Base-by-base conservation (phyloP, 805 yeast genomes). In the Metschnikowia dekortorum region DNA sequence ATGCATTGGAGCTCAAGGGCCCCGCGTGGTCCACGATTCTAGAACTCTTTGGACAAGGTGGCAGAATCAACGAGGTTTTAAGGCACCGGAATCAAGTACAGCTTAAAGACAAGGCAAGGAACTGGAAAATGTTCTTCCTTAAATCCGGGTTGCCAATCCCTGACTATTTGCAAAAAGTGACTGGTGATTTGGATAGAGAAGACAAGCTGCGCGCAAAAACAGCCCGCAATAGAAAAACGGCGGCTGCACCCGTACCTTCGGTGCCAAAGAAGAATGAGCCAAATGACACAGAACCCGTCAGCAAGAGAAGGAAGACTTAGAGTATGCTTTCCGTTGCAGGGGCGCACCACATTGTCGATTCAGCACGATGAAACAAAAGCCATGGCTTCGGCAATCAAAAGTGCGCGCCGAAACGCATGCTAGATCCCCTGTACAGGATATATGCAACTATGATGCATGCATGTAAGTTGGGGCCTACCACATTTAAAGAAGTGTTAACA, bases 1-100 rank as follows among this genome's bases (percentile, higher is more conserved):
- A 82, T 48, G 98, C 97, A 0, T 73, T 94, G 51, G 86, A 87
- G 55, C 73, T 82, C 22, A 82, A 85, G 56, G 99, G 99, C 1
- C 96, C 98, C 0, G 89, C 86, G 57, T 94, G 99, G 99, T 77
- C 96, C 1, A 87, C 87, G 49, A 94, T 94, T 47, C 68, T 92
- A 43, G 96, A 88, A 60, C 69, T 87, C n/a, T 87, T 86, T 64
- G 99, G 99, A 1, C 87, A 96, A 4, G 98, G 98, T 8, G 99
- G 99, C 4, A 78, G 84, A 42, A 76, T 86, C 28, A 82, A 84
- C 38, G 98, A 94, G 64, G 81, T 84, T 1, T 75, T 94, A 58
- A 92, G 89, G 67, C 87, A 89, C 64, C 76, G 99, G 63, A 85
- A 87, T 4, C 96, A 90, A 61, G 89, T 92, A 14, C 99, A 94